Percentiles rank a stretch among this genome's conserved stretches.
Evolutionary conservation across 1,284 basidiomycete species (phyloP).

Genomic region (Kalmanozyma brasiliensis): DNA sequence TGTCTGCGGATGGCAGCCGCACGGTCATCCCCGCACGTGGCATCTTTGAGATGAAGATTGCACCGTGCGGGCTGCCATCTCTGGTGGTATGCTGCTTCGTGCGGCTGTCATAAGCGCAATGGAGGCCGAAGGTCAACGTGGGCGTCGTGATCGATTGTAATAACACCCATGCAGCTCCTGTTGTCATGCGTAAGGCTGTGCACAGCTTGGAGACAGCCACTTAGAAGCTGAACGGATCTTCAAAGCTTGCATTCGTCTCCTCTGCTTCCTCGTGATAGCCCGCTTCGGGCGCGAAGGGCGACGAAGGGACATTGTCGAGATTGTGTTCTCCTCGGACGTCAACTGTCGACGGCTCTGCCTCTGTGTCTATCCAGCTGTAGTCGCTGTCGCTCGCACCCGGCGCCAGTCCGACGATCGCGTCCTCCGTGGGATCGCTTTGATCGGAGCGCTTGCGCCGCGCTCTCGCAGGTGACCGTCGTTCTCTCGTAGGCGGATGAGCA

Average conservation of each 20-base stretch:
- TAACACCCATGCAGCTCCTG: no score
- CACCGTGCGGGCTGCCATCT: constrained; percentile 50
- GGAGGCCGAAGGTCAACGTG: no score
- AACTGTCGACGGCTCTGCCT: no score
- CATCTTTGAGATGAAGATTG: constrained; percentile 54
- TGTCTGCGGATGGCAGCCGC: constrained; percentile 7
- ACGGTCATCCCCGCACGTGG: constrained; percentile 25
- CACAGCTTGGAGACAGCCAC: no score
- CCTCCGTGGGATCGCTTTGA: neutral
- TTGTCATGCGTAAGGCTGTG: no score
- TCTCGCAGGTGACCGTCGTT: neutral
- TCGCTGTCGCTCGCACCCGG: neutral
- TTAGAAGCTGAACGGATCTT: no score
- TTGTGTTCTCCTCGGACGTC: neutral
- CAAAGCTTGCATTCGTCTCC: neutral
- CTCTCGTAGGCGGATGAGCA: constrained; percentile 2
- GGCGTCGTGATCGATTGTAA: no score
- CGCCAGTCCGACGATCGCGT: neutral
- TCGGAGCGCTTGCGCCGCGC: neutral
- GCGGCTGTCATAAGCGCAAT: constrained; percentile 10
- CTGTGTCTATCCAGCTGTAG: constrained; percentile 3
- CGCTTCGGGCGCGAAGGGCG: neutral
- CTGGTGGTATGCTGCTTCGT: constrained; percentile 45
- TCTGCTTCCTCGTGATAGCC: neutral
- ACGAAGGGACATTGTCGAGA: no score